Evolutionary conservation across 192 early-diverging fungal genomes (phyloP), one percentile per base, ranked within the genome.

Genomic region (Coemansia sp.): DNA sequence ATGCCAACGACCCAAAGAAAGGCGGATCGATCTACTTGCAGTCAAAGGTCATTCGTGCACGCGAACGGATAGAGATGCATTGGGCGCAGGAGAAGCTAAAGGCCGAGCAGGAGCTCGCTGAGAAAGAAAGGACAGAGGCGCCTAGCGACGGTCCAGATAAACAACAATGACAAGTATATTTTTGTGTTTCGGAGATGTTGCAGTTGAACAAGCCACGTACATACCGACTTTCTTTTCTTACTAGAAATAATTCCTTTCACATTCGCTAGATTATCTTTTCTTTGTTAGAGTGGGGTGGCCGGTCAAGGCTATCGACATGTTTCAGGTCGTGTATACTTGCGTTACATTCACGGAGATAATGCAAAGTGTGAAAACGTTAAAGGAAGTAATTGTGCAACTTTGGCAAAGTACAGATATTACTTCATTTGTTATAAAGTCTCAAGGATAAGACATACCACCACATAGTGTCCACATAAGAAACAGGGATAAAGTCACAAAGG

Each of bases 1-100:
- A 89, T 26, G 88, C 81, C 24, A 99, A 99, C 73, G 94, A 96
- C 69, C 87, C 90, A 35, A 81, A 88, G 34, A 83, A 85, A 38
- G 95, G 95, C 44, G 97, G 97, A 9, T 94, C 95, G 6, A 92
- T 96, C 49, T 99, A 99, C 72, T 64, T 99, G 33, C 95, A 97
- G 63, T 94, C 93, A 39, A 99, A 99, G 75, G 87, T 99, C 8
- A 88, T 93, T 12, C 78, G 94, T 56, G 97, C 97, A 24, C 93
- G 93, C 62, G 97, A 99, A 78, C 91, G 97, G 71, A 81, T 98
- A 65, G 95, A 98, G 57, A 83, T 94, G 87, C 94, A 98, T 68
- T 84, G 92, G 83, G 88, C 87, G 36, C 77, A 84, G 55, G 71
- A 76, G 43, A 84, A 75, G 48, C 62, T 83, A 10, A 67, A 71